Conservation (phyloP, 1,284 basidiomycete genomes). For the Mycena citricolor region DNA sequence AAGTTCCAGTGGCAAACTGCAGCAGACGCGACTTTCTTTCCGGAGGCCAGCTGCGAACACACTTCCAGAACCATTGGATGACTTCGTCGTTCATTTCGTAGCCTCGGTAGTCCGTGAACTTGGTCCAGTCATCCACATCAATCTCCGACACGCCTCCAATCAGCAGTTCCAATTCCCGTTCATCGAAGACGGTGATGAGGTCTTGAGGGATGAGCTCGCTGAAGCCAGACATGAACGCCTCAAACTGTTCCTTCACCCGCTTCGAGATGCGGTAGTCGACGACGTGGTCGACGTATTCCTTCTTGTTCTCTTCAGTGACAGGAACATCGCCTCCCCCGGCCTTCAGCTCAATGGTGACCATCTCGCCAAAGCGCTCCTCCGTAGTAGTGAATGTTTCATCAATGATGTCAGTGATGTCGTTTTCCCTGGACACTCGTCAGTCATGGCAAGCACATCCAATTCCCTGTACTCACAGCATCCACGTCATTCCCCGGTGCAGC, state of each 20-base stretch:
- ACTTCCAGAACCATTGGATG: constrained; percentile 98
- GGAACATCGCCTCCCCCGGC: constrained; percentile 76
- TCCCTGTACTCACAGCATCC: constrained; percentile 86
- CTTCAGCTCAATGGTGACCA: constrained; percentile 88
- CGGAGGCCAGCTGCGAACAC: constrained; percentile 88
- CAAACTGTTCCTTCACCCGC: constrained; percentile 93
- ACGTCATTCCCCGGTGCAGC: constrained; percentile 85
- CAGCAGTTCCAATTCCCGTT: constrained; percentile 88
- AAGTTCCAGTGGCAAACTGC: constrained; percentile 93
- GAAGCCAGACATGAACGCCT: constrained; percentile 94
- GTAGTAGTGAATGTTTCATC: constrained; percentile 89
- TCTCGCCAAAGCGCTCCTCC: constrained; percentile 93
- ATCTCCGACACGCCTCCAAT: constrained; percentile 98
- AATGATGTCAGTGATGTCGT: constrained; percentile 88
- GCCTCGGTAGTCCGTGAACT: constrained; percentile 74
- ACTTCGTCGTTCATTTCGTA: constrained; percentile 82
- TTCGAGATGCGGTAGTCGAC: constrained; percentile 91
- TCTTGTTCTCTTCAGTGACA: constrained; percentile 94
- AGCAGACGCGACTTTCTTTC: constrained; percentile 88
- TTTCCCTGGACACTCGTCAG: constrained; percentile 53
- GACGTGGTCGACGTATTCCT: constrained; percentile 88
- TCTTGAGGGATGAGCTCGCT: constrained; percentile 94
- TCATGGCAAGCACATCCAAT: constrained; percentile 1
- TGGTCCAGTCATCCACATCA: constrained; percentile 81
- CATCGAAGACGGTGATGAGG: constrained; percentile 92